A percentile compares a stretch with the other conserved stretches of the same genome.
phyloP scores from a whole-genome alignment of 2,329 filamentous ascomycete genomes.

The Chaetomium sp. region DNA sequence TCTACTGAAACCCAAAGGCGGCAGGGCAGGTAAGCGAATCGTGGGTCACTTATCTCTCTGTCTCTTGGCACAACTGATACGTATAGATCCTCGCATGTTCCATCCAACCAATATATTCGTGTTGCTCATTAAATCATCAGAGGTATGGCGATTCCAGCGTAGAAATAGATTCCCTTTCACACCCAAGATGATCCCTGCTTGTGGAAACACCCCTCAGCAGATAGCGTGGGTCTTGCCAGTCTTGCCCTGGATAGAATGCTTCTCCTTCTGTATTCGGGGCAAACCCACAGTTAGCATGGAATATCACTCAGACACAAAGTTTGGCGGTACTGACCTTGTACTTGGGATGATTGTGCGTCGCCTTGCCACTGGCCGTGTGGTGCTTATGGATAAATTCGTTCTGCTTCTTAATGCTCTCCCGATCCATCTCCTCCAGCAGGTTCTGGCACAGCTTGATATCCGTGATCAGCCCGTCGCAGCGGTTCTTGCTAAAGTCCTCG shows the following conservation, averaged over 20 bases:
- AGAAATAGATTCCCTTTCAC: too few species aligned
- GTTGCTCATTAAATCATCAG: too few species aligned
- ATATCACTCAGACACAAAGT: not conserved
- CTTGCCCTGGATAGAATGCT: constrained; percentile 84
- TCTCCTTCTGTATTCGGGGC: constrained; percentile 51
- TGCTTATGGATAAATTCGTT: constrained; percentile 58
- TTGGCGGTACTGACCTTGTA: constrained; percentile 38
- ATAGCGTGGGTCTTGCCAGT: constrained; percentile 83
- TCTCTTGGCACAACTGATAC: too few species aligned
- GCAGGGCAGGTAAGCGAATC: too few species aligned
- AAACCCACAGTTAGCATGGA: constrained; percentile 10
- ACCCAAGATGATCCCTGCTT: too few species aligned
- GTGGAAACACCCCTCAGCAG: constrained; percentile 48
- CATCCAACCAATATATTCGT: too few species aligned
- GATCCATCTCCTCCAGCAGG: constrained; percentile 67
- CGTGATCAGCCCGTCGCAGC: constrained; percentile 69
- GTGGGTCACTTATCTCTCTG: too few species aligned
- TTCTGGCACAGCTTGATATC: constrained; percentile 75
- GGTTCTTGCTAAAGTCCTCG: constrained; percentile 79
- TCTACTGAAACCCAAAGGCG: too few species aligned
- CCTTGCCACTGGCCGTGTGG: constrained; percentile 45
- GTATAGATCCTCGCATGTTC: too few species aligned
- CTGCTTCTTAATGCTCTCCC: constrained; percentile 61
- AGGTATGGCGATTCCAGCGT: too few species aligned
- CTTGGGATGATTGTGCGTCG: constrained; percentile 45